phyloP scores from a whole-genome alignment of 2,329 filamentous ascomycete species.

The Chrysosporium keratinophilum region DNA sequence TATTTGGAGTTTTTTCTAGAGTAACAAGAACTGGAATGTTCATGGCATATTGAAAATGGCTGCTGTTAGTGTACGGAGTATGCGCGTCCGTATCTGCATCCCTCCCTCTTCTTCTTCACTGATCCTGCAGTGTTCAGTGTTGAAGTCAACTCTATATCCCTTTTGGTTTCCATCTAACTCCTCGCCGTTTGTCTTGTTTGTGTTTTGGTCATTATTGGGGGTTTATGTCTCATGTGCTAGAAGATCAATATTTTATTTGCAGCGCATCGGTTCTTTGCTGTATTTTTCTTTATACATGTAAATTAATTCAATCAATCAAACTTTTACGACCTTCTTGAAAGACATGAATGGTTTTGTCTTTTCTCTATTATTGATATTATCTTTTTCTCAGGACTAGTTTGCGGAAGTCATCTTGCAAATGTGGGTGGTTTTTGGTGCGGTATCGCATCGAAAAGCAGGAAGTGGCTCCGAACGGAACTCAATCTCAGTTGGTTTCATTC shows the following conservation, averaged over 20 bases:
- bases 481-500: too few species aligned
- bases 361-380: too few species aligned
- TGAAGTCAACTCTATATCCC: not conserved
- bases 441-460: too few species aligned
- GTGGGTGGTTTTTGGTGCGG: too few species aligned
- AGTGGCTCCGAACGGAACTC: too few species aligned
- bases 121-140: slow-evolving; percentile 7
- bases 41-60: not conserved
- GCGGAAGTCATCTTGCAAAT: too few species aligned
- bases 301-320: slow-evolving; percentile 1
- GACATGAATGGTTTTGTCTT: too few species aligned
- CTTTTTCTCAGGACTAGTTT: too few species aligned
- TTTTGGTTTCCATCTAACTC: not conserved
- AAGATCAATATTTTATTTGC: not conserved
- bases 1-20: not conserved
- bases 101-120: not conserved
- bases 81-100: not conserved
- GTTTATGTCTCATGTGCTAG: not conserved
- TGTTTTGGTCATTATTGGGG: not conserved
- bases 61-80: not conserved
- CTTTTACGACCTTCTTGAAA: too few species aligned
- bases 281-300: slow-evolving; percentile 1
- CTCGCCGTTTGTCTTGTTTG: not conserved
- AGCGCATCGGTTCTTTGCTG: not conserved
- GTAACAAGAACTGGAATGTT: not conserved